phyloP scores from a whole-genome alignment of 129 eudicot genomes.

The Oenanthe sinensis region DNA sequence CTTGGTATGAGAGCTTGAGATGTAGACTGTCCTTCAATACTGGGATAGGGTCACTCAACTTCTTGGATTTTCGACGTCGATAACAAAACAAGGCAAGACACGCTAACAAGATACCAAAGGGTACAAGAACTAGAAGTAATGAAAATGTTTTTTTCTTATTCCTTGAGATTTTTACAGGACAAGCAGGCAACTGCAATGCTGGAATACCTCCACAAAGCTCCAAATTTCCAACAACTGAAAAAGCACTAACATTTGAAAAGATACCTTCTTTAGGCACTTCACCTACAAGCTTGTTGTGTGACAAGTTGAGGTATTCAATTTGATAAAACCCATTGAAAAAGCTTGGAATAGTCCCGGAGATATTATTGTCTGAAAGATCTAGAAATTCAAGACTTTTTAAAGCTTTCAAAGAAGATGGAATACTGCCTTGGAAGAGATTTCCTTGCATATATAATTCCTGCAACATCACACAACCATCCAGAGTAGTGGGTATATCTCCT shows the following conservation, averaged over 20 bases:
- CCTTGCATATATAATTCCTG: neutral
- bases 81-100: too few relatives aligned
- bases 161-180: neutral
- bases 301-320: neutral
- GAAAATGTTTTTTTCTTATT: neutral
- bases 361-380: constrained; percentile 14
- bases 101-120: neutral
- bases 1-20: too few relatives aligned
- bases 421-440: neutral
- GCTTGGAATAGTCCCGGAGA: constrained; percentile 12
- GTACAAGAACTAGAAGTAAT: neutral
- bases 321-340: neutral
- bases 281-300: constrained; percentile 5
- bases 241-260: neutral
- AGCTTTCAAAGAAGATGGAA: constrained; percentile 1
- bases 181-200: neutral
- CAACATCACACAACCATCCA: neutral
- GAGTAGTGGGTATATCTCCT: neutral
- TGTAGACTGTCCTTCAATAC: too few relatives aligned
- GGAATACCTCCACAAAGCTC: constrained; percentile 9
- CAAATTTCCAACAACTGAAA: neutral
- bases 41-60: too few relatives aligned
- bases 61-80: too few relatives aligned
- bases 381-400: neutral
- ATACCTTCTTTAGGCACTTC: neutral